Base-by-base conservation (phyloP, 2,329 filamentous ascomycete genomes). In the Sclerotinia sclerotiorum region DNA sequence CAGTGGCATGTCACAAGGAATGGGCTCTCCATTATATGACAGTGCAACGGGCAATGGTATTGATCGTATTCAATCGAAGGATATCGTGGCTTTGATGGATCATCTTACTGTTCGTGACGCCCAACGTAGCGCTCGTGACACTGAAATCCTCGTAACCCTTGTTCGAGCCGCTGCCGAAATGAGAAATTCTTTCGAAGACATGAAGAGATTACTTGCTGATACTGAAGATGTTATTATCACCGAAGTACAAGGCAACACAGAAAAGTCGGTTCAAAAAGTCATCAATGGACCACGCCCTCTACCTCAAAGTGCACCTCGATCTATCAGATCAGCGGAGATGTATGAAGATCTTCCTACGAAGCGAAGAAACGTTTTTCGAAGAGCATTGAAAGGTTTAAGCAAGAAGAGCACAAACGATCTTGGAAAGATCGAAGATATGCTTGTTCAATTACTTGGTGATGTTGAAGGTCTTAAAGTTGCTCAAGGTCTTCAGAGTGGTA, bases 71-170 rank as follows among this genome's bases (percentile, higher is more conserved):
- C 90, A 98, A 78, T 97, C 93, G 57, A 95, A 96, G 80, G 95
- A 99, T 76, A 96, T 99, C 74, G 91, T 99, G 72, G 93, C 94
- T 32, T 82, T 99, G 70, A 99, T 99, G 95, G 94, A 99, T 77
- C 95, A 99, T 79, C 88, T 99, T 71, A 98, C 96, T 78, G 95
- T 98, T 71, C 90, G 95, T 48, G 95, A 99, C 81, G 95, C 94
- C 52, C 94, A 98, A 80, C 90, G 95, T 69, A 98, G 95, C 79
- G 95, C 95, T 57, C 88, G 95, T 56, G 95, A 99, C 76, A 98
- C 95, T 0, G 95, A 99, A 79, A 97, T 99, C 67, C 83, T 99
- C 24, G 92, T 97, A 58, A 94, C 95, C 0, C 87, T 99, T 44
- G 95, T 99, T 70, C 90, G 94, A 69, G 94, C 93, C 67, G 94